Evolutionary conservation across 2,329 filamentous ascomycete genomes (phyloP), one percentile per base, ranked within the genome.

Genomic region (Neonectria magnoliae): DNA sequence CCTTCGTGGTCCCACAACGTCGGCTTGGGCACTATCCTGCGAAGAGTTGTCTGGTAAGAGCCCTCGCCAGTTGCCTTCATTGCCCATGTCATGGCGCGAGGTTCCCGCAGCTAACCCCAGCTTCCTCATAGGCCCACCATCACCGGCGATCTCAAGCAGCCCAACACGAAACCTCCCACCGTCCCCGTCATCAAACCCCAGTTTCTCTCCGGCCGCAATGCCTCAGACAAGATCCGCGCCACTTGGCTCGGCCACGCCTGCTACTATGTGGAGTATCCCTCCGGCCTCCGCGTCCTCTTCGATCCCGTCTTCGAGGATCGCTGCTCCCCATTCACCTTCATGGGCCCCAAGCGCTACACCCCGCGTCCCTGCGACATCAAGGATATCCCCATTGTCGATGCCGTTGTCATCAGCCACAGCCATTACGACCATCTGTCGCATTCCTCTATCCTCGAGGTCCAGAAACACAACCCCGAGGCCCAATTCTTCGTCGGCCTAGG

Each of bases 231-330:
- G 44, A 85, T 98, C 25, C 89, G 94, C 58, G 93, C 94, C 36
- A 98, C 95, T 44, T 98, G 95, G 95, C 88, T 98, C 2, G 95
- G 95, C 38, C 95, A 98, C 78, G 94, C 95, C 4, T 97, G 94
- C 82, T 97, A 94, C 82, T 94, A 93, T 74, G 88, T 97, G 71
- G 95, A 98, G 78, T 98, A 94, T 73, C 93, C 94, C 2, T 86
- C 87, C 14, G 95, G 95, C 1, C 83, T 98, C 57, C 90, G 95
- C 59, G 93, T 97, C 4, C 87, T 98, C 4, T 98, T 97, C 77
- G 95, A 98, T 75, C 95, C 95, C 1, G 94, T 98, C 36, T 97
- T 98, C 70, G 93, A 95, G 76, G 89, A 93, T 67, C 89, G 93
- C 72, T 98, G 95, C 81, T 90, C 91, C 31, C 95, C 95, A 0